A percentile compares a stretch with the other conserved stretches of the same genome.
Conservation (phyloP, 768 basidiomycete genomes). For the Lentinula guzmanii region DNA sequence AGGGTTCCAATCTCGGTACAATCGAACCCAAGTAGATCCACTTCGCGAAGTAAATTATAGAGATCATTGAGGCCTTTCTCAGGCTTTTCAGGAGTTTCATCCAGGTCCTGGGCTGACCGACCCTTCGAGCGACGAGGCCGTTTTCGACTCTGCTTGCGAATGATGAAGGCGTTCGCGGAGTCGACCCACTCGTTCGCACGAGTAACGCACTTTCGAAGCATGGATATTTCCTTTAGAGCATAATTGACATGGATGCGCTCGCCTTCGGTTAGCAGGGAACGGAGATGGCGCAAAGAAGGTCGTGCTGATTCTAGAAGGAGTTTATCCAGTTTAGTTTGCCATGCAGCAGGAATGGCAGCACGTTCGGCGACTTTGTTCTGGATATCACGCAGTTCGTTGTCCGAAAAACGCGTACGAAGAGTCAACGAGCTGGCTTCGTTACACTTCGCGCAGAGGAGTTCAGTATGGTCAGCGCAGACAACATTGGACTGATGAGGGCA, state of each 20-base stretch:
- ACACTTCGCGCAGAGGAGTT: slow-evolving; percentile 66
- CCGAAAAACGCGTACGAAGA: slow-evolving; percentile 77
- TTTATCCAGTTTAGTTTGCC: slow-evolving; percentile 67
- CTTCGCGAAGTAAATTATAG: slow-evolving; percentile 62
- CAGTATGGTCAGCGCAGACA: slow-evolving; percentile 80
- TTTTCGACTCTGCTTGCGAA: slow-evolving; percentile 76
- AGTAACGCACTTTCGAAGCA: slow-evolving; percentile 73
- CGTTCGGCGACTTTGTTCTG: slow-evolving; percentile 62
- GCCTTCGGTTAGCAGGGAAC: slow-evolving; percentile 80
- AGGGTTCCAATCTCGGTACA: slow-evolving; percentile 65
- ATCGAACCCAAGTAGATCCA: slow-evolving; percentile 79
- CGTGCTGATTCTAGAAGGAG: slow-evolving; percentile 62
- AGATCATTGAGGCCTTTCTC: slow-evolving; percentile 71
- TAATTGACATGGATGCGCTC: slow-evolving; percentile 66
- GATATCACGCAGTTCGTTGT: slow-evolving; percentile 68
- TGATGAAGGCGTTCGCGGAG: slow-evolving; percentile 68
- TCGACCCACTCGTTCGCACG: slow-evolving; percentile 89
- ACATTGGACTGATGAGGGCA: slow-evolving; percentile 76
- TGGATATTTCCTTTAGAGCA: slow-evolving; percentile 61
- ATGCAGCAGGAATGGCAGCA: slow-evolving; percentile 66
- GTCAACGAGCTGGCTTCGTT: slow-evolving; percentile 43
- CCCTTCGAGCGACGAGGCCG: slow-evolving; percentile 62
- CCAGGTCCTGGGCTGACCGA: slow-evolving; percentile 39
- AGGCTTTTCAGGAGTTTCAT: slow-evolving; percentile 62
- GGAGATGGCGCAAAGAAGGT: slow-evolving; percentile 71